Conservation (phyloP, 2,329 filamentous ascomycete genomes). For the Paecilomyces sp. region DNA sequence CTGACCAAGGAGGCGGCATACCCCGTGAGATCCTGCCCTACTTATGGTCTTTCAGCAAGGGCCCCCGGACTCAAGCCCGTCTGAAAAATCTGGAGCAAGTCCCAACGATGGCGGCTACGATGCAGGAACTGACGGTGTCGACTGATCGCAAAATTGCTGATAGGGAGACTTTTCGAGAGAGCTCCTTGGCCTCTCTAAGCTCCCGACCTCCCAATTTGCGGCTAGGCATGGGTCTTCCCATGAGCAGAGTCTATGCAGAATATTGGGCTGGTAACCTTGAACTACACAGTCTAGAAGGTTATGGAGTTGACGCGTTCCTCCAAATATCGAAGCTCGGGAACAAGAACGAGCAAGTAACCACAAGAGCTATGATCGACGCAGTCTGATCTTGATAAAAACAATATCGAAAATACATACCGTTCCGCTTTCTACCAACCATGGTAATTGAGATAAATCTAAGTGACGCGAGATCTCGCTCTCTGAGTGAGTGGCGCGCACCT, state of each 20-base stretch:
- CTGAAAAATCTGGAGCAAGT: constrained; percentile 82
- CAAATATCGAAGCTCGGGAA: constrained; percentile 96
- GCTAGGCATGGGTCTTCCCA: constrained; percentile 85
- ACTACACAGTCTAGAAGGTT: constrained; percentile 87
- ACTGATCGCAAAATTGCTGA: constrained; percentile 24
- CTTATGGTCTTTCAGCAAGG: constrained; percentile 96
- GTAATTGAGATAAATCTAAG: background rate
- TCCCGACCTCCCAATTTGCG: constrained; percentile 78
- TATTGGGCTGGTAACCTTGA: constrained; percentile 95
- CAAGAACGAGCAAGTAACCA: constrained; percentile 90
- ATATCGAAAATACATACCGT: background rate
- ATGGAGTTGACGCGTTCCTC: constrained; percentile 90
- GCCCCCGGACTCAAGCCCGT: constrained; percentile 67
- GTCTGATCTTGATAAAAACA: constrained; percentile 41
- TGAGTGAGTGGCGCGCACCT: background rate
- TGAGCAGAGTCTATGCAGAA: constrained; percentile 91
- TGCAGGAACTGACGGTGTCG: constrained; percentile 68
- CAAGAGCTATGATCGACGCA: constrained; percentile 68
- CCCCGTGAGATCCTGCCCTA: constrained; percentile 77
- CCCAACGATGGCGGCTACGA: constrained; percentile 84
- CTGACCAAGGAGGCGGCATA: constrained; percentile 90
- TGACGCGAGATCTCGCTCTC: background rate
- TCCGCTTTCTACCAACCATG: background rate
- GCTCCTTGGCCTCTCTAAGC: constrained; percentile 71
- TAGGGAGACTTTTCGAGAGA: constrained; percentile 40